Percentiles rank a stretch among this genome's conserved stretches.
phyloP scores from a whole-genome alignment of 768 basidiomycete genomes.

The Xerocomellus dryophilus region DNA sequence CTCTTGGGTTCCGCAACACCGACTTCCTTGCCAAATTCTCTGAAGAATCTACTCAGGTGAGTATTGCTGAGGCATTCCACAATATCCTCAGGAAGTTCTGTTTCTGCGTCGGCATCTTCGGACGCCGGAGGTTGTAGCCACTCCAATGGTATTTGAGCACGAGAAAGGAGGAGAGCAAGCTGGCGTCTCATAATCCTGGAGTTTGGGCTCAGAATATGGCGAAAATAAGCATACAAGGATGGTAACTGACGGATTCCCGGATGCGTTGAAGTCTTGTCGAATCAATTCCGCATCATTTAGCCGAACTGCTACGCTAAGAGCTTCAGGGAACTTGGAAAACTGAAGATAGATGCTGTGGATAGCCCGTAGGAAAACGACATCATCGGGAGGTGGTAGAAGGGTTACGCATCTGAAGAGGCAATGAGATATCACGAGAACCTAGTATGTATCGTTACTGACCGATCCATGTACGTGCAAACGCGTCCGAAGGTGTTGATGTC shows the following conservation, averaged over 20 bases:
- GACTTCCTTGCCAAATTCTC: slow-evolving; percentile 89
- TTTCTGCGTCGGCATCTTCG: slow-evolving; percentile 52
- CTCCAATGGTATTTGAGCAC: slow-evolving; percentile 85
- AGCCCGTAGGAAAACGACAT: slow-evolving; percentile 81
- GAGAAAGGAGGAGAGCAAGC: slow-evolving; percentile 89
- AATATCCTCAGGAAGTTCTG: slow-evolving; percentile 77
- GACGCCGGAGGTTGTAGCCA: slow-evolving; percentile 69
- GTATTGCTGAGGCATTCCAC: slow-evolving; percentile 84
- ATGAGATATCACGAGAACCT: slow-evolving; percentile 1
- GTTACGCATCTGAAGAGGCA: slow-evolving; percentile 65
- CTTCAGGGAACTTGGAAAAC: slow-evolving; percentile 87
- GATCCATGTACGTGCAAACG: slow-evolving; percentile 95
- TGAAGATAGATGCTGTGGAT: slow-evolving; percentile 88
- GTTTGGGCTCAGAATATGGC: background rate
- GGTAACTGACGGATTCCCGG: slow-evolving; percentile 74
- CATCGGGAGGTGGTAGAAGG: slow-evolving; percentile 90
- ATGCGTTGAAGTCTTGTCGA: slow-evolving; percentile 82
- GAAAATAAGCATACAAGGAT: background rate
- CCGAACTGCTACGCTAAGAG: slow-evolving; percentile 80
- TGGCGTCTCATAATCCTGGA: slow-evolving; percentile 87
- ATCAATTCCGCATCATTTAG: slow-evolving; percentile 79
- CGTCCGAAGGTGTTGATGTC: slow-evolving; percentile 85
- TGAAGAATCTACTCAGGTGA: slow-evolving; percentile 79
- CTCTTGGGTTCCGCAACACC: slow-evolving; percentile 87
- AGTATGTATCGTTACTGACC: slow-evolving; percentile 44